Evolutionary conservation across 2,329 filamentous ascomycete genomes (phyloP), one percentile per base, ranked within the genome.

Genomic region (Arthrobotrys conoides): DNA sequence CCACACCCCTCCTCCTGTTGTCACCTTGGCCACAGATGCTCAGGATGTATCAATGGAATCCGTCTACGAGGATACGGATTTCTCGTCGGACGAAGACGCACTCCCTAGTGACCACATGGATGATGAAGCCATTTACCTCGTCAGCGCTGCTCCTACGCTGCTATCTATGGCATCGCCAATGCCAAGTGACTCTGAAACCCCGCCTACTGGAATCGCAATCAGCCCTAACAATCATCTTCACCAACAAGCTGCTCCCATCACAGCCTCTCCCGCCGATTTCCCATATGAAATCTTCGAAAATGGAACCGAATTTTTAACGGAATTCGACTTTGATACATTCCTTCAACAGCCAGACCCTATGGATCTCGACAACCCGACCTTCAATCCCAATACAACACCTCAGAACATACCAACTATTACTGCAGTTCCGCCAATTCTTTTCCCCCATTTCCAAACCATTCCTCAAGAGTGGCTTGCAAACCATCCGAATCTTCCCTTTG

Each of bases 361-460:
- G 75, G 75, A 78, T 46, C 68, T 78, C 24, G 75, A 78, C 53
- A 72, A 78, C 36, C 61, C 75, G 6, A 51, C 44, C 24, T 72
- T 78, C 24, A 69, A 72, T 22, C 69, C 68, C 18, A 65, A 65
- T 12, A 49, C 38, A 3, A 55, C 55, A 4, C 75, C 75, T 10
- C 49, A 65, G 22, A 68, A 65, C 27, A 69, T 72, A n/a, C 68
- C 75, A 18, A 22, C 61, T 14, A 48, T 78, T 9, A 69, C 48
- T 22, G 55, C 48, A 4, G 41, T 69, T 3, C 75, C 75, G 5
- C 75, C 67, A 18, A 53, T 72, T 9, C 49, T 72, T 5, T 63
- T 78, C 41, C 75, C 75, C 44, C 75, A 78, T n/a, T 48, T 78
- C 8, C 75, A 78, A 49, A 55, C 41, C 10, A 78, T 78, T 14